Conservation (phyloP, 495 filamentous ascomycete genomes). For the Neurospora sp. region DNA sequence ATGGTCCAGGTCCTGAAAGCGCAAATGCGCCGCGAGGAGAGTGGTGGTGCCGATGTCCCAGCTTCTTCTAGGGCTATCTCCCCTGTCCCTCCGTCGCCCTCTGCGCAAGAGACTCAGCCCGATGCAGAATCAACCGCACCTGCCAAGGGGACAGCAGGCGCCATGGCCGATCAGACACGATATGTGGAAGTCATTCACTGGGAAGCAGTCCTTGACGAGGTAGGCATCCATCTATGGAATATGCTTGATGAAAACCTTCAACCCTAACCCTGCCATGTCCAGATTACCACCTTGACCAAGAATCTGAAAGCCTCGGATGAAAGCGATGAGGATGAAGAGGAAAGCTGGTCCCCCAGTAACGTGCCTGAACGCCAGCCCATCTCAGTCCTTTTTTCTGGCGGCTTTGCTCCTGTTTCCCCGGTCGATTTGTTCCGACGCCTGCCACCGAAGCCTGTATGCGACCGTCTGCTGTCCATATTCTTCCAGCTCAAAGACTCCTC, state of each 20-base stretch:
- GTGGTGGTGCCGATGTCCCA: neutral
- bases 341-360: slow-evolving; percentile 12
- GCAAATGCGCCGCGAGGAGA: slow-evolving; percentile 9
- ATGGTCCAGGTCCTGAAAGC: slow-evolving; percentile 38
- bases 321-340: slow-evolving; percentile 15
- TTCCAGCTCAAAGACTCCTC: slow-evolving; percentile 35
- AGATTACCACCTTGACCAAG: slow-evolving; percentile 18
- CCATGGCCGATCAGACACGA: slow-evolving; percentile 28
- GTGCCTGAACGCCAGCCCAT: slow-evolving; percentile 10
- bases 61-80: neutral
- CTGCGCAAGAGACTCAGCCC: neutral
- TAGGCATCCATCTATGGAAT: slow-evolving; percentile 12
- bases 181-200: slow-evolving; percentile 43
- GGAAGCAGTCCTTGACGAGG: slow-evolving; percentile 43
- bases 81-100: neutral
- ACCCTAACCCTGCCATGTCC: slow-evolving; percentile 10
- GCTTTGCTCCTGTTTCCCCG: slow-evolving; percentile 20
- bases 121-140: neutral
- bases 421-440: slow-evolving; percentile 33
- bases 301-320: slow-evolving; percentile 12
- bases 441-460: slow-evolving; percentile 30
- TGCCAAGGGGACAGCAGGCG: slow-evolving; percentile 15
- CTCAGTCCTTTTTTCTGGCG: slow-evolving; percentile 34
- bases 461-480: slow-evolving; percentile 37
- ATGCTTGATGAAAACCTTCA: neutral